These are phyloP conservation scores for Malassezia vespertilionis DNA, from an alignment of 1,284 basidiomycete species.

Conservation along the genomic window DNA sequence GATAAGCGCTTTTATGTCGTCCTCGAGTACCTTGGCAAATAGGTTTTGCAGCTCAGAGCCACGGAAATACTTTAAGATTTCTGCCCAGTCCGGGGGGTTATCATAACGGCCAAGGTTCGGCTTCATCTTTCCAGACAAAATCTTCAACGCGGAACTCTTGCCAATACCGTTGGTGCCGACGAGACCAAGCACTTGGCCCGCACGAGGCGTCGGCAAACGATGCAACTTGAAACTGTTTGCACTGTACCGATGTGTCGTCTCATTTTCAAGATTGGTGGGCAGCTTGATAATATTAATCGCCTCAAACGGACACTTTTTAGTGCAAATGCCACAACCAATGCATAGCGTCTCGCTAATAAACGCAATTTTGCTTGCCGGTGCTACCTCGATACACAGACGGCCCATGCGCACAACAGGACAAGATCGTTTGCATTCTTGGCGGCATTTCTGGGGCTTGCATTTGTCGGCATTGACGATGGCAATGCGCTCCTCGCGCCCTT, in stretches of 20 bases:
- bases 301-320: conserved; percentile 47
- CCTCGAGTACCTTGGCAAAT: conserved; percentile 47
- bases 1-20: conserved; percentile 48
- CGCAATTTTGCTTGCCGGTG: conserved; percentile 41
- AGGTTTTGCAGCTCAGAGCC: conserved; percentile 47
- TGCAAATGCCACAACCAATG: conserved; percentile 48
- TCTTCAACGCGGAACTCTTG: conserved; percentile 46
- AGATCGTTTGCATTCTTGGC: conserved; percentile 47
- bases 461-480: conserved; percentile 47
- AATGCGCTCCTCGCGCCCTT: conserved; percentile 43
- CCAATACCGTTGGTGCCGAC: conserved; percentile 48
- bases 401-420: conserved; percentile 47
- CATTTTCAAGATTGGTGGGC: conserved; percentile 45
- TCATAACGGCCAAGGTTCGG: conserved; percentile 47
- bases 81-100: conserved; percentile 46
- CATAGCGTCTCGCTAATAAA: conserved; percentile 45
- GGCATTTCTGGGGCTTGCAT: conserved; percentile 47
- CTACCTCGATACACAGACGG: conserved; percentile 41
- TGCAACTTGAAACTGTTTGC: conserved; percentile 48
- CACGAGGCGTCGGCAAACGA: conserved; percentile 42
- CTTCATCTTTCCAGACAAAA: conserved; percentile 47
- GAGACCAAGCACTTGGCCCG: conserved; percentile 45
- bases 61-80: conserved; percentile 47
- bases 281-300: conserved; percentile 48
- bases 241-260: conserved; percentile 47